Conservation (phyloP, 257 asterid species). For the Solanum sejunctum region DNA sequence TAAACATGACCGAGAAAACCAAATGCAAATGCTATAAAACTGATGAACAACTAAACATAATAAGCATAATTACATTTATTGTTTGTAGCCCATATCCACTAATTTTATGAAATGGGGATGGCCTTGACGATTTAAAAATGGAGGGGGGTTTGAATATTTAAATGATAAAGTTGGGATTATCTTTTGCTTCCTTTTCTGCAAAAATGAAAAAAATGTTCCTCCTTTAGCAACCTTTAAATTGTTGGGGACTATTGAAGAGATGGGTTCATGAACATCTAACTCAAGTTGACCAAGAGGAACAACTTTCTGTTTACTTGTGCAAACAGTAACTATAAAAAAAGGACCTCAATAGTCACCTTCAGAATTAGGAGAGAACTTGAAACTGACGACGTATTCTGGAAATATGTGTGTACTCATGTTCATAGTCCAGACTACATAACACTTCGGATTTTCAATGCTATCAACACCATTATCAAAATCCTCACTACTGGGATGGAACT, state of each 20-base stretch:
- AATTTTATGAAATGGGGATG: neutral
- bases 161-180: neutral
- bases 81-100: neutral
- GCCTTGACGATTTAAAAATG: neutral
- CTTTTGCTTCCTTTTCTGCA: neutral
- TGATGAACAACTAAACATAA: neutral
- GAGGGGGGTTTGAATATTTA: neutral
- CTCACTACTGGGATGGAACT: slow-evolving; percentile 81
- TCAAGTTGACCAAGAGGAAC: neutral
- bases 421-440: slow-evolving; percentile 75
- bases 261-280: neutral
- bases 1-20: neutral
- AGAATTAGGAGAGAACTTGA: slow-evolving; percentile 51
- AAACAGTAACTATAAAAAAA: neutral
- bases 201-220: neutral
- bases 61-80: neutral
- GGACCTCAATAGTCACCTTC: slow-evolving; percentile 32
- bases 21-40: neutral
- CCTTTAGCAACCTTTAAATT: neutral
- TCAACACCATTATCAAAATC: slow-evolving; percentile 91
- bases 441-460: slow-evolving; percentile 54
- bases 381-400: slow-evolving; percentile 76
- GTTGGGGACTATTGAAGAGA: neutral
- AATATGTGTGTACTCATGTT: slow-evolving; percentile 66
- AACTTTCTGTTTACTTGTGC: neutral